Base-by-base conservation (phyloP, 2,329 filamentous ascomycete genomes). In the Sordariomycetes sp. region DNA sequence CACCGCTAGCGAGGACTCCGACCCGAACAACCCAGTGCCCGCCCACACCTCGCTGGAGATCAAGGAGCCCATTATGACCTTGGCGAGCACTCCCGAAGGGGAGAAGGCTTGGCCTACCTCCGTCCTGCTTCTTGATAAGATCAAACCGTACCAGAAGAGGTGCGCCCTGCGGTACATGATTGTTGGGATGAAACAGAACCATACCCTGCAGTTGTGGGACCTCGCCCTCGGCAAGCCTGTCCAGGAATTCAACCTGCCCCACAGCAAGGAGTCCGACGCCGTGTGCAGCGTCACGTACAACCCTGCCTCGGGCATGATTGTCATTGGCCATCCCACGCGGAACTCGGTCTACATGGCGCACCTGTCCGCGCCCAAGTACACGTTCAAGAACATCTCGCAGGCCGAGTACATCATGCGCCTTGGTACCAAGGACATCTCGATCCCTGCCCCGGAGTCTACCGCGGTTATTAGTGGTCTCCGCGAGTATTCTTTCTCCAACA, bases 281-380 rank as follows among this genome's bases (percentile, higher is more conserved):
- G 93, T 97, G 61, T 99, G 94, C 79, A 97, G 92, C 69, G 88
- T 99, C 68, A 87, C 88, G 68, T 99, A 97, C 71, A 92, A 99
- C 70, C 88, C 94, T 6, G 82, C 85, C 62, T 94, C 92, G 34
- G 92, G 93, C 59, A 96, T 97, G 75, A 89, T 99, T 68, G 85
- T 95, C 61, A 88, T 99, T 61, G 95, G 93, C 40, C 94, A 99
- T 68, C 94, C 95, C 12, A 97, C 93, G 1, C 86, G 94, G 62
- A 99, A 99, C 76, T 97, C 92, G 8, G 86, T 99, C 71, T 99
- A 97, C 76, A 96, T 99, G 74, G 85, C 97, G 55, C 93, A 97
- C 67, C 78, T 99, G 43, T 97, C 93, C 57, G 93, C 92, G 48
- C 94, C 94, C 22, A 90, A 90, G 72, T 97, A 99, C 76, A 89